Conservation (phyloP, 2,329 filamentous ascomycete genomes). For the Fusarium citri region DNA sequence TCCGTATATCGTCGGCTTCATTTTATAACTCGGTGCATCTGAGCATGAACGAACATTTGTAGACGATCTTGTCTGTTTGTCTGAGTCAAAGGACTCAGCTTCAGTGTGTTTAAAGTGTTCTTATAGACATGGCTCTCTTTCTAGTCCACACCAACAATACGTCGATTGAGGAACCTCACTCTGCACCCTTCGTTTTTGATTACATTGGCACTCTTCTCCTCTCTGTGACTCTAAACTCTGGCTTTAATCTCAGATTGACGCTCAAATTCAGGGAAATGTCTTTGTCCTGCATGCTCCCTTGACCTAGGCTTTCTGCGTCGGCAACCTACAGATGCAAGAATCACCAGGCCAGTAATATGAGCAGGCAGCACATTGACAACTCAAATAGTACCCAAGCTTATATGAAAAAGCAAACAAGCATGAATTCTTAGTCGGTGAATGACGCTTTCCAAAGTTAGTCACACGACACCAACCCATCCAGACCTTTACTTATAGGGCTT, state of each 20-base stretch:
- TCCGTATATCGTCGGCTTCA: slow-evolving; percentile 18
- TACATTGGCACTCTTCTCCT: neutral
- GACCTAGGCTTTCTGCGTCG: neutral
- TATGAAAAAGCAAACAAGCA: rapidly evolving
- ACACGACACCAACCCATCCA: neutral
- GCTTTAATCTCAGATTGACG: rapidly evolving
- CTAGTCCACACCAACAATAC: neutral
- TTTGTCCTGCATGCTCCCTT: neutral
- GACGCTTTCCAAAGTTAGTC: neutral
- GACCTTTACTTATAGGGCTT: neutral
- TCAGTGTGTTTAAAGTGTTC: no score
- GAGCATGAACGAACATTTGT: neutral
- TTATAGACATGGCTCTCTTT: neutral
- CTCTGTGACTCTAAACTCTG: neutral
- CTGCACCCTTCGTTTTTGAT: neutral
- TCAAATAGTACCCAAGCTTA: neutral
- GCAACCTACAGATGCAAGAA: neutral
- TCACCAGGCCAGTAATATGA: neutral
- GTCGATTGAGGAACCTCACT: neutral
- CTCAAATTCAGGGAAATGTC: neutral
- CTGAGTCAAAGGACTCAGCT: no score
- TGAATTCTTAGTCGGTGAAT: neutral
- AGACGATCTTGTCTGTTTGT: neutral
- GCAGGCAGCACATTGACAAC: no score
- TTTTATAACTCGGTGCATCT: neutral